A percentile compares a stretch with the other conserved stretches of the same genome.
phyloP scores from a whole-genome alignment of 305 asterid species.

The Galium porrigens region DNA sequence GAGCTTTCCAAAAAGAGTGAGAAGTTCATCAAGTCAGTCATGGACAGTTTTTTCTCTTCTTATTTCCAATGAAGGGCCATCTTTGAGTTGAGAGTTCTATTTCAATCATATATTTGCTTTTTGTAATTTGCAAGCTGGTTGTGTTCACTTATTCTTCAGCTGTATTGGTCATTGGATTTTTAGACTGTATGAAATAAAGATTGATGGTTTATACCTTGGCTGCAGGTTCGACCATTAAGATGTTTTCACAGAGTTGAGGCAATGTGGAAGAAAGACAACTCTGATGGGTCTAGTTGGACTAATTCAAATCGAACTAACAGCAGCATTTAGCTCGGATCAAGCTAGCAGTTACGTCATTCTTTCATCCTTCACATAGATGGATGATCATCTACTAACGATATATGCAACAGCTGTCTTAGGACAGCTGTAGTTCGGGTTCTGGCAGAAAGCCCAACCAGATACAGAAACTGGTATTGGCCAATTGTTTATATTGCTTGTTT shows the following conservation, averaged over 20 bases:
- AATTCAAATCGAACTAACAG: constrained; percentile 29
- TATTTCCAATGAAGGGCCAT: background rate
- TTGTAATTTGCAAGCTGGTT: background rate
- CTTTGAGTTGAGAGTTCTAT: background rate
- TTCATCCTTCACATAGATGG: background rate
- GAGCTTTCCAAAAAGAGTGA: background rate
- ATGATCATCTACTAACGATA: background rate
- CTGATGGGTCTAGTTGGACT: constrained; percentile 18
- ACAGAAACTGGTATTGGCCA: background rate
- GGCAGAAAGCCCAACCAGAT: background rate
- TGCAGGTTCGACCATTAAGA: constrained; percentile 47
- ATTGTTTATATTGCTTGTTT: background rate
- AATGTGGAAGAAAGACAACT: constrained; percentile 30
- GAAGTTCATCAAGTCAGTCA: background rate
- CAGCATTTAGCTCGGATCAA: constrained; percentile 22
- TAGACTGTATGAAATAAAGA: background rate
- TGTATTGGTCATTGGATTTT: background rate
- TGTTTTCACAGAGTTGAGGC: constrained; percentile 45
- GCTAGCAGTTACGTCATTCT: background rate
- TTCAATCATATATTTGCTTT: background rate
- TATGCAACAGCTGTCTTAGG: background rate
- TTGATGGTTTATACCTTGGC: constrained; percentile 1
- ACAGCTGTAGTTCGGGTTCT: background rate
- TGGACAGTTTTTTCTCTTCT: background rate
- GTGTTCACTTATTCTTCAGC: background rate